Evolutionary conservation across 2,329 filamentous ascomycete genomes (phyloP).

Genomic region (Chaetomiaceae sp.): DNA sequence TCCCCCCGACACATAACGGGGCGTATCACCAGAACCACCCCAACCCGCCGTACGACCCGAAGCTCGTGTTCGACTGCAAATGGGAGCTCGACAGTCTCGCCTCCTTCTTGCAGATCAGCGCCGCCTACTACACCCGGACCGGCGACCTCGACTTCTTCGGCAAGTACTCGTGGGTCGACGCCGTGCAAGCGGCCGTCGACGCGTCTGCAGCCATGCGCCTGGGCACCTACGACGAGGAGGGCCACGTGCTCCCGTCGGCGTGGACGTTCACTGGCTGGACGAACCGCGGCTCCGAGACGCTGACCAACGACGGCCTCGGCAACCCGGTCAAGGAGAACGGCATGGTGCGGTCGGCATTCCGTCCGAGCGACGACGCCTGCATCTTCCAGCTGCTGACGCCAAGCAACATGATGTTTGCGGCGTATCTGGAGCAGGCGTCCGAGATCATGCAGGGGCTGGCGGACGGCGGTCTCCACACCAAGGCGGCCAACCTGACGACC

Average conservation of each 20-base stretch:
- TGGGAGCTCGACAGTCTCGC: constrained; percentile 88
- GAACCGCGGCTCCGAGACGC: constrained; percentile 67
- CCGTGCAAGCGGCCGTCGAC: constrained; percentile 61
- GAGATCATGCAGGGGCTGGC: constrained; percentile 45
- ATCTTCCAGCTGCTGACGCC: constrained; percentile 78
- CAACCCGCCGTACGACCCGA: constrained; percentile 62
- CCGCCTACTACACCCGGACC: constrained; percentile 67
- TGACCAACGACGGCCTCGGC: constrained; percentile 67
- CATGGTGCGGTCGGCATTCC: constrained; percentile 73
- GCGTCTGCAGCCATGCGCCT: constrained; percentile 63
- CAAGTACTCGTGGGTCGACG: constrained; percentile 60
- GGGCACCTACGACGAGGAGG: constrained; percentile 61
- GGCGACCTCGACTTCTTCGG: constrained; percentile 55
- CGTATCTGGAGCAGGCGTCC: constrained; percentile 51
- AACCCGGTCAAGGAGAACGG: constrained; percentile 75
- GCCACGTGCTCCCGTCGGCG: constrained; percentile 47
- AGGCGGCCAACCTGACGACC: constrained; percentile 40
- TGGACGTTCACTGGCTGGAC: constrained; percentile 75
- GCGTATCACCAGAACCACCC: constrained; percentile 54
- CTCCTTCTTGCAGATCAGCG: constrained; percentile 74
- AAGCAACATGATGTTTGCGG: constrained; percentile 68
- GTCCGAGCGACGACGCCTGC: constrained; percentile 78
- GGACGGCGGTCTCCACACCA: constrained; percentile 29
- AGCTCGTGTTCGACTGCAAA: constrained; percentile 79
- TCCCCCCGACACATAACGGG: constrained; percentile 54